phyloP scores from a whole-genome alignment of 192 early-diverging fungal genomes.

The Chytriomyces sp. region DNA sequence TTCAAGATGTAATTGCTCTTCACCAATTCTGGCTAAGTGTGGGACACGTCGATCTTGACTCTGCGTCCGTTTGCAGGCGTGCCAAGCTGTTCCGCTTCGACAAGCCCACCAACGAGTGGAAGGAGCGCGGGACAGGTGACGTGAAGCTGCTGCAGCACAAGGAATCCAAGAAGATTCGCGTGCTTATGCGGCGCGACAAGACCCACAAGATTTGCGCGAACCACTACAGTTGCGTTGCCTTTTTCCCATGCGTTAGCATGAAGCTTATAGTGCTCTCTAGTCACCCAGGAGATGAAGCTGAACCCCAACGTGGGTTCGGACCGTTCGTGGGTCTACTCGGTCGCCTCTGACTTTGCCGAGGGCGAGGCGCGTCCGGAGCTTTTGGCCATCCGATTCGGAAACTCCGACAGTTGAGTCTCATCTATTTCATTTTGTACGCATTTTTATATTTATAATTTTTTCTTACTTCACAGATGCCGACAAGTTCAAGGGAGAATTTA shows the following conservation, averaged over 20 bases:
- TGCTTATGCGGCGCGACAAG: constrained; percentile 98
- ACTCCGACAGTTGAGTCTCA: constrained; percentile 77
- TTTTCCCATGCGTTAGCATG: not conserved
- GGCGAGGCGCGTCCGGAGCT: constrained; percentile 81
- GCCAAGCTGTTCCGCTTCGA: constrained; percentile 98
- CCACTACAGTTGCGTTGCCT: constrained; percentile 70
- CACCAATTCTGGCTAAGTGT: not conserved
- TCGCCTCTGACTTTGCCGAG: constrained; percentile 86
- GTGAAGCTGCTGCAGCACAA: constrained; percentile 96
- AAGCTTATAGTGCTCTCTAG: constrained; percentile 11
- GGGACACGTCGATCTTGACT: too few species aligned
- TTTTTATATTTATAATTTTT: not conserved
- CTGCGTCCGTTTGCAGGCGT: too few species aligned
- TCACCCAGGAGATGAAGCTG: constrained; percentile 85
- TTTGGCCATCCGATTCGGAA: constrained; percentile 95
- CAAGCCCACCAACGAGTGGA: constrained; percentile 91
- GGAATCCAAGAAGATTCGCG: constrained; percentile 81
- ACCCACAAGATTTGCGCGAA: constrained; percentile 99
- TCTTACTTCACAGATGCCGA: constrained; percentile 65
- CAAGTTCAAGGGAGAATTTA: constrained; percentile 88
- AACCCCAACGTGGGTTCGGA: constrained; percentile 96
- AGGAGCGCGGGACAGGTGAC: constrained; percentile 99
- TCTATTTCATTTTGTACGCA: not conserved
- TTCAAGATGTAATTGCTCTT: constrained; percentile 80
- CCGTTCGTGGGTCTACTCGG: constrained; percentile 99